phyloP scores from a whole-genome alignment of 2,329 filamentous ascomycete species.

The Pyrenochaeta sp. region DNA sequence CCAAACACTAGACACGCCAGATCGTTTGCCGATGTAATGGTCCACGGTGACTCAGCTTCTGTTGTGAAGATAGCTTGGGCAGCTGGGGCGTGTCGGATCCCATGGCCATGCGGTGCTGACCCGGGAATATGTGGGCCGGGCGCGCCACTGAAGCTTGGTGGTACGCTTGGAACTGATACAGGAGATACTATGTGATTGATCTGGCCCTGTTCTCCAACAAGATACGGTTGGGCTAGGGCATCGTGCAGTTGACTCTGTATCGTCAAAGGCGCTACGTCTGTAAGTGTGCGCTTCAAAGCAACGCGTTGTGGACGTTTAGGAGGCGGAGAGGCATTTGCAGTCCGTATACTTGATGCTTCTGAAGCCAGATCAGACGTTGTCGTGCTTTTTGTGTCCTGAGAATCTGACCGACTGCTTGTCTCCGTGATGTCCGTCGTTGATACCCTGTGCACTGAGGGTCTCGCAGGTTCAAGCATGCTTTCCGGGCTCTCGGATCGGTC shows the following conservation, averaged over 20 bases:
- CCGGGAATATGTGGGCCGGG: conserved; percentile 48
- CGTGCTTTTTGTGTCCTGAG: conserved; percentile 20
- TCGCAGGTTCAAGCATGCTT: conserved; percentile 39
- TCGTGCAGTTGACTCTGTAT: conserved; percentile 87
- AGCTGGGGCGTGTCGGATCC: conserved; percentile 87
- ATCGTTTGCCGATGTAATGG: conserved; percentile 95
- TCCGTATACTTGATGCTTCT: conserved; percentile 30
- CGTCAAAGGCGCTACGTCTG: conserved; percentile 77
- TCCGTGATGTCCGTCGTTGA: conserved; percentile 15
- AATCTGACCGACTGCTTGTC: conserved; percentile 17
- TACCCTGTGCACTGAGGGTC: conserved; percentile 25
- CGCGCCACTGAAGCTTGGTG: conserved; percentile 40
- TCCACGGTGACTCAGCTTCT: conserved; percentile 90
- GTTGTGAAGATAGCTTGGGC: conserved; percentile 98
- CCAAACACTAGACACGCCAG: conserved; percentile 97
- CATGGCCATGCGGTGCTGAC: conserved; percentile 76
- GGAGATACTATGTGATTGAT: conserved; percentile 57
- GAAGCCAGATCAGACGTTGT: conserved; percentile 31
- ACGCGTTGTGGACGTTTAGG: conserved; percentile 56
- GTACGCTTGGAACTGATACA: conserved; percentile 52
- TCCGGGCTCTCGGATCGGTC: conserved; percentile 58
- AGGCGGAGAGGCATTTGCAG: conserved; percentile 26
- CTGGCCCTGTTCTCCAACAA: conserved; percentile 60
- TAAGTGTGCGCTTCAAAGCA: conserved; percentile 85
- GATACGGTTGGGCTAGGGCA: conserved; percentile 82